These are phyloP conservation scores for Diplodia corticola DNA, from an alignment of 2,329 filamentous ascomycete species.

Conservation along the genomic window DNA sequence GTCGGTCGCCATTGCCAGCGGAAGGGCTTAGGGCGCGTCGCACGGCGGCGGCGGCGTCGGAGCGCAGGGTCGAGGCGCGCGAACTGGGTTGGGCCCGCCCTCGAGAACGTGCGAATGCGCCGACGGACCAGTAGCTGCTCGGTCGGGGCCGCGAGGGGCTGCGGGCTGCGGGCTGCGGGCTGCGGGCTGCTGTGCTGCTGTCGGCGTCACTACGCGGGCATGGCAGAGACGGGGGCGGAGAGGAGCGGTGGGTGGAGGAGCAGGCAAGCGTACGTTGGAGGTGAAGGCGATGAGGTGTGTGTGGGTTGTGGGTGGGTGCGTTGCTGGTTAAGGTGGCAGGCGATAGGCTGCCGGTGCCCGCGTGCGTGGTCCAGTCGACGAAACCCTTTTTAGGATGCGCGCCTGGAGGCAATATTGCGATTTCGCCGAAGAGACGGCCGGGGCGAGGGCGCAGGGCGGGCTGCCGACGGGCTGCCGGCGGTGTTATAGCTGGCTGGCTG, in stretches of 20 bases:
- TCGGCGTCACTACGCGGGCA: slow-evolving; percentile 11
- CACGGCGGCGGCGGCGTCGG: slow-evolving; percentile 15
- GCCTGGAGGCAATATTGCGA: slow-evolving; percentile 19
- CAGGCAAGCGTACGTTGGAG: background rate
- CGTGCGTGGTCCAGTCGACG: slow-evolving; percentile 13
- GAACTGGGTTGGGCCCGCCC: slow-evolving; percentile 5
- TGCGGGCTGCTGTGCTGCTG: background rate
- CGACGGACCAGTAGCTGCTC: background rate
- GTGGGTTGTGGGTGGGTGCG: slow-evolving; percentile 17
- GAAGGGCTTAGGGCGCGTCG: slow-evolving; percentile 5
- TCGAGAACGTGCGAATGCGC: slow-evolving; percentile 9
- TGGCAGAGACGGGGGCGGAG: slow-evolving; percentile 6
- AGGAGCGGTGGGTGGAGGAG: background rate
- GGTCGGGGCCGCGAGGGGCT: slow-evolving; percentile 12
- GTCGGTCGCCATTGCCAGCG: slow-evolving; percentile 10
- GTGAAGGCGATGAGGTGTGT: background rate
- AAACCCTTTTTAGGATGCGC: slow-evolving; percentile 14
- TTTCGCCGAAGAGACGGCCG: slow-evolving; percentile 15
- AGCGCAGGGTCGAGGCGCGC: slow-evolving; percentile 11
- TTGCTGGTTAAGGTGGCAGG: background rate
- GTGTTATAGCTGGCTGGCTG: background rate
- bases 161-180: background rate
- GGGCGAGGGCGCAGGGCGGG: slow-evolving; percentile 1
- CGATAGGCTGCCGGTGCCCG: slow-evolving; percentile 17
- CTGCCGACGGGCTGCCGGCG: background rate